Conservation (phyloP, 2,329 filamentous ascomycete species). For the Lachnellula occidentalis region DNA sequence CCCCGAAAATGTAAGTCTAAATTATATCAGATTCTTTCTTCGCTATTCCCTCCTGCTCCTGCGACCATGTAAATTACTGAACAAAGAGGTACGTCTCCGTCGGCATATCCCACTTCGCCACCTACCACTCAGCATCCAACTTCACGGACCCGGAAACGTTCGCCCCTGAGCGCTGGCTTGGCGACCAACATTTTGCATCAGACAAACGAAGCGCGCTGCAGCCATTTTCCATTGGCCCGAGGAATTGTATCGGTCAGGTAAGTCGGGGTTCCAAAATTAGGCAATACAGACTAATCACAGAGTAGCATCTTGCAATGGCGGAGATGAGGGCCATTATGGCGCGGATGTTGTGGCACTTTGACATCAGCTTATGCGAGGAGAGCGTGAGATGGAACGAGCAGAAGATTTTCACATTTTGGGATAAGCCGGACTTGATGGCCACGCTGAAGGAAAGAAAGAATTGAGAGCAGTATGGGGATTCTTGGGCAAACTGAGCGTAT, state of each 20-base stretch:
- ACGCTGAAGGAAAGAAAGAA: background rate
- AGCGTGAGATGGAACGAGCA: conserved; percentile 28
- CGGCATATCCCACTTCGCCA: background rate
- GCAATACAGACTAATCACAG: no score
- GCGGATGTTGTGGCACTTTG: conserved; percentile 8
- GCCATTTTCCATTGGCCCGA: conserved; percentile 6
- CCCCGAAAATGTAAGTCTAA: conserved; percentile 13
- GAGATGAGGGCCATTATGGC: conserved; percentile 8
- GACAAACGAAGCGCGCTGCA: conserved; percentile 2
- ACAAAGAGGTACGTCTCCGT: background rate
- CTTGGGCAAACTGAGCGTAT: no score
- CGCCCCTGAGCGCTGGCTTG: conserved; percentile 7
- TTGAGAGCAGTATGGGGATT: background rate
- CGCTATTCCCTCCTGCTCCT: no score
- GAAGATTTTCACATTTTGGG: conserved; percentile 37
- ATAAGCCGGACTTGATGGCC: conserved; percentile 23
- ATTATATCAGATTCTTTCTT: no score
- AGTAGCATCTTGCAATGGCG: conserved; percentile 5
- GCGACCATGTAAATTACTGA: no score
- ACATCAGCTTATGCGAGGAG: conserved; percentile 3
- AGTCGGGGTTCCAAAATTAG: background rate
- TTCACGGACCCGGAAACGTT: conserved; percentile 2
- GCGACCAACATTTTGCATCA: background rate
- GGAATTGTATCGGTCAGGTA: conserved; percentile 10
- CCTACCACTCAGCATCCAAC: conserved; percentile 2